Base-by-base conservation (phyloP, 2,329 filamentous ascomycete genomes). In the Aspergillus felis region DNA sequence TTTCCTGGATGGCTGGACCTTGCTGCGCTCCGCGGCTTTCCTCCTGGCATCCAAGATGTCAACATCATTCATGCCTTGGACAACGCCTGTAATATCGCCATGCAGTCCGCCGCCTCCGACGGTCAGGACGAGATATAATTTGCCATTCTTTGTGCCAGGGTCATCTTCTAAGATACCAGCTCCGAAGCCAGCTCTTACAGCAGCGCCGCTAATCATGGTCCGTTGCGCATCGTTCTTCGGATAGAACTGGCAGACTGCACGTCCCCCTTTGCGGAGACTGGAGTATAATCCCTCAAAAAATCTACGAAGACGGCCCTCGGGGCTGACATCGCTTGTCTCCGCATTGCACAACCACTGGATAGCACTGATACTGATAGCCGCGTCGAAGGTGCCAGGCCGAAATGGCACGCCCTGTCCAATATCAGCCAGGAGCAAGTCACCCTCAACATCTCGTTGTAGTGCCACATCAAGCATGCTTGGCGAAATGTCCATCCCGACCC, bases 321-420 rank as follows among this genome's bases (percentile, higher is more conserved):
- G 89, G 1, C 84, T 90, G 0, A 94, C 92, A 51, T 95, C 91
- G 70, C 86, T 90, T 58, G 84, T 90, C 74, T 97, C 94, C 44
- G 93, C 94, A 74, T 96, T 97, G 75, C 94, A 99, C 29, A 99
- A 82, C 94, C 94, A 99, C 75, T 99, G 94, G n/a, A 99, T 89
- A 0, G 94, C 94, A 65, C 87, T 91, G 71, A 99, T 97, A 69
- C 87, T 92, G 66, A 99, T 92, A 24, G 94, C 94, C 0, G 93
- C 94, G 72, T 99, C 94, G 71, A 99, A 99, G 0, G 88, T 86
- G 32, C 94, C 94, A 0, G 94, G 85, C 17, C 94, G 87, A 73
- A 99, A 99, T 0, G 94, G 94, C 0, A 99, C 86, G 1, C 94
- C 94, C 71, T 99, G 94, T 0, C 94, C 94, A 52, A 97, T 96